Conservation (phyloP, 1,139 yeast species). For the Pichia sp. region DNA sequence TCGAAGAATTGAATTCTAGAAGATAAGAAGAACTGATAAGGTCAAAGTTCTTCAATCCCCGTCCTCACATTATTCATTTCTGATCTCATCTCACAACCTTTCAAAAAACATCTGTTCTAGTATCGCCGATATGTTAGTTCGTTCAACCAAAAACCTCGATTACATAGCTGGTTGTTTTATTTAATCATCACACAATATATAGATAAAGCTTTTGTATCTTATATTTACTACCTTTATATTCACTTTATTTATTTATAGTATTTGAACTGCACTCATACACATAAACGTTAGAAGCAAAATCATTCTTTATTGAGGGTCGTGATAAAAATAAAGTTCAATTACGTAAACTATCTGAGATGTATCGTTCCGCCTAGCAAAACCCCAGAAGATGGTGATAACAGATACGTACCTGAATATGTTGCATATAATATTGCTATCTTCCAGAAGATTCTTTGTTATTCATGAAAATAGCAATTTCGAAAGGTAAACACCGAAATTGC, state of each 20-base stretch:
- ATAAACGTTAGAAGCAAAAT: too few species aligned
- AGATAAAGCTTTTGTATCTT: constrained; percentile 1
- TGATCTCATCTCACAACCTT: not conserved
- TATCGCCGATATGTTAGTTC: not conserved
- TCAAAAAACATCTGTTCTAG: not conserved
- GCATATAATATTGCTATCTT: too few species aligned
- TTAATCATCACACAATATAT: not conserved
- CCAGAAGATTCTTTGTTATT: too few species aligned
- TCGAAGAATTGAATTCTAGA: constrained; percentile 9
- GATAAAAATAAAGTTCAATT: too few species aligned
- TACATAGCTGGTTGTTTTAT: constrained; percentile 1
- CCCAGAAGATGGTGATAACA: too few species aligned
- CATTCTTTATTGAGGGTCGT: too few species aligned
- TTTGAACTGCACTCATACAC: not conserved
- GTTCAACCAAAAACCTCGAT: not conserved
- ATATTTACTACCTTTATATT: constrained; percentile 1
- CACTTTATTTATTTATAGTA: constrained; percentile 2
- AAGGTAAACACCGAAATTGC: too few species aligned
- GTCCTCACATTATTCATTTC: not conserved
- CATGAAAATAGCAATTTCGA: too few species aligned
- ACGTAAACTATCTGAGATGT: too few species aligned
- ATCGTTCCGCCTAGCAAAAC: too few species aligned
- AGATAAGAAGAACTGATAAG: not conserved
- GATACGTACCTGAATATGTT: too few species aligned
- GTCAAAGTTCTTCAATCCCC: constrained; percentile 1